phyloP scores from a whole-genome alignment of 202 grass and related monocot species.

The Panicum virgatum region DNA sequence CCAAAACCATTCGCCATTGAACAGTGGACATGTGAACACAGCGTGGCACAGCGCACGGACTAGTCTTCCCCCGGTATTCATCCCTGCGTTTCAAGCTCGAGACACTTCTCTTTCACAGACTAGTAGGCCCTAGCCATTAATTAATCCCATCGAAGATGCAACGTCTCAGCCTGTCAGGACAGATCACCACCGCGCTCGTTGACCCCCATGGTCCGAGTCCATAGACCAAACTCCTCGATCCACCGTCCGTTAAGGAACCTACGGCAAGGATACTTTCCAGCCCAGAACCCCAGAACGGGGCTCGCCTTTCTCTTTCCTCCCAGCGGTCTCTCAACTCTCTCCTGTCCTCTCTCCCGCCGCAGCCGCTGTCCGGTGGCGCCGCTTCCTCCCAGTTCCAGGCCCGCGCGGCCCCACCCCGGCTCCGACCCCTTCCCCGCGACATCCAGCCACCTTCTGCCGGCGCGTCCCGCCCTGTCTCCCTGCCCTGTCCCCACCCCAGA shows the following conservation, averaged over 20 bases:
- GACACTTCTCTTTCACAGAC: not conserved
- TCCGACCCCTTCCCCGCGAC: not conserved
- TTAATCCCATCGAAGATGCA: not conserved
- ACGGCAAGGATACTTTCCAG: not conserved
- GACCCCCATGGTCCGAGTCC: not conserved
- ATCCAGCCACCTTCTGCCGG: constrained; percentile 10
- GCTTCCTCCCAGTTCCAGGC: not conserved
- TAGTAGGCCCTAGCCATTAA: not conserved
- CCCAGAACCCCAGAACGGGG: not conserved
- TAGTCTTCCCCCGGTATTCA: too few relatives aligned
- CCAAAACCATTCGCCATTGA: too few relatives aligned
- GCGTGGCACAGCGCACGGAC: not conserved
- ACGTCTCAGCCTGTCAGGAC: not conserved
- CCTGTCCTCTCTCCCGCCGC: constrained; percentile 20
- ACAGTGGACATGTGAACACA: not conserved
- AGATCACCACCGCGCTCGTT: not conserved
- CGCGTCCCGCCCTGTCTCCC: not conserved
- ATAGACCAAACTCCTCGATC: not conserved
- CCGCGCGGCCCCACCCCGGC: not conserved
- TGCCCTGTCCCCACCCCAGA: too few relatives aligned
- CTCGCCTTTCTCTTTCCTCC: not conserved
- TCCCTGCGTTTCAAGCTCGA: not conserved
- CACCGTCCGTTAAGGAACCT: not conserved
- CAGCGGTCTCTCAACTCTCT: too few relatives aligned
- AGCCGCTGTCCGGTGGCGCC: not conserved